phyloP scores from a whole-genome alignment of 139 green algal genomes.

The Coccomyxa sp. region DNA sequence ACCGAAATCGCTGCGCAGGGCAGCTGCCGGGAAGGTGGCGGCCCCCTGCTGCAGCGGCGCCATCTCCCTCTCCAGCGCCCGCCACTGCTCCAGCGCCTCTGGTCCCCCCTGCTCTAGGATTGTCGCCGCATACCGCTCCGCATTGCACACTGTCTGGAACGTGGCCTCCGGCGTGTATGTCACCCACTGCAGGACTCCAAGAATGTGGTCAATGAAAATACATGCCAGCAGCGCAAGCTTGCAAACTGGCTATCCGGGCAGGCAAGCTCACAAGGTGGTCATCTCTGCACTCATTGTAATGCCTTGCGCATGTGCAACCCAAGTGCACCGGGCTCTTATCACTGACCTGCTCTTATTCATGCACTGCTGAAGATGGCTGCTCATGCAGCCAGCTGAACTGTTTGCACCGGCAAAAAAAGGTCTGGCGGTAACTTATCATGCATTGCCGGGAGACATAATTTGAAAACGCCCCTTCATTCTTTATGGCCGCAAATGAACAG shows the following conservation, averaged over 20 bases:
- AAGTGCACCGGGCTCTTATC: background rate
- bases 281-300: too few species aligned
- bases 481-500: constrained; percentile 71
- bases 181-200: constrained; percentile 58
- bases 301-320: too few species aligned
- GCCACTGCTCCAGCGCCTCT: constrained; percentile 52
- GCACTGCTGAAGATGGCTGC: background rate
- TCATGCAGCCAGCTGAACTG: background rate
- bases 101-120: constrained; percentile 38
- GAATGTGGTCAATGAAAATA: background rate
- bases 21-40: constrained; percentile 64
- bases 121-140: constrained; percentile 45
- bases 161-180: constrained; percentile 60
- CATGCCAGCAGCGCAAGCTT: background rate
- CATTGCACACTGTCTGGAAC: constrained; percentile 59
- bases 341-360: background rate
- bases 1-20: constrained; percentile 49
- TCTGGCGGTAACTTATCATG: background rate
- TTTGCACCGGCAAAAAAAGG: background rate
- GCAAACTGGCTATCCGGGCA: background rate
- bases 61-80: constrained; percentile 52
- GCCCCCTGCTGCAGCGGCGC: constrained; percentile 56
- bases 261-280: too few species aligned
- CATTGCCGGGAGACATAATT: constrained; percentile 33
- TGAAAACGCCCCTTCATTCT: constrained; percentile 55